phyloP scores from a whole-genome alignment of 2,329 filamentous ascomycete genomes.

The Lachnellula occidentalis region DNA sequence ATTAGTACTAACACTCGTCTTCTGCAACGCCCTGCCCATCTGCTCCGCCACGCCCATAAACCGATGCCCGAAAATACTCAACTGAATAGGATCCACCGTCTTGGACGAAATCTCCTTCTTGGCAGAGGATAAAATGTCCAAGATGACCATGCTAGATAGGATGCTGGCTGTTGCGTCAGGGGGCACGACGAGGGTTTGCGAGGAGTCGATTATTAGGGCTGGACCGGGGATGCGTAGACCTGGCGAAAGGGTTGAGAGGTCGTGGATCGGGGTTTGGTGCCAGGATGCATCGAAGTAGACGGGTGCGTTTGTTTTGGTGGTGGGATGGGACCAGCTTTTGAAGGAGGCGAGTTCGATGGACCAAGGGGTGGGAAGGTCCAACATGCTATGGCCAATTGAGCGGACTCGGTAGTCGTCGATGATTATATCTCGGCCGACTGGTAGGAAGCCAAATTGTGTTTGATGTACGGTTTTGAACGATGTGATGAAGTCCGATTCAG shows the following conservation, averaged over 20 bases:
- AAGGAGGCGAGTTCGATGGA: constrained; percentile 69
- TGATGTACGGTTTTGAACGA: constrained; percentile 81
- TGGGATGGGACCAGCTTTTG: constrained; percentile 55
- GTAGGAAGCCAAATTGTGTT: constrained; percentile 85
- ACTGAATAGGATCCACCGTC: constrained; percentile 54
- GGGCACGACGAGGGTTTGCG: constrained; percentile 84
- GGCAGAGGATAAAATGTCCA: constrained; percentile 50
- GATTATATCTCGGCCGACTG: constrained; percentile 53
- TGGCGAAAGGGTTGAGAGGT: constrained; percentile 40
- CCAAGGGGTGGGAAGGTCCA: constrained; percentile 1
- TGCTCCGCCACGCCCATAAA: constrained; percentile 82
- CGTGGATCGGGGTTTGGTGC: constrained; percentile 66
- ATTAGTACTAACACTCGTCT: constrained; percentile 54
- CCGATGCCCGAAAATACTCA: constrained; percentile 71
- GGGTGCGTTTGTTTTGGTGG: constrained; percentile 32
- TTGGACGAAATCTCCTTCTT: neutral
- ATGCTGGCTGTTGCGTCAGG: constrained; percentile 60
- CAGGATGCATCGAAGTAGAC: constrained; percentile 59
- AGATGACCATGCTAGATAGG: constrained; percentile 78
- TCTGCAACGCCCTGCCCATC: constrained; percentile 71
- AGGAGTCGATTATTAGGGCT: constrained; percentile 78
- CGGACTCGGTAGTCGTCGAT: constrained; percentile 67
- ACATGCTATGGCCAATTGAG: constrained; percentile 56
- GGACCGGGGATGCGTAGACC: constrained; percentile 49
- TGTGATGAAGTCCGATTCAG: constrained; percentile 62